Percentiles rank a stretch among this genome's conserved stretches.
These are phyloP conservation scores for Blastocystis sp. DNA, from an alignment of 352 stramenopile genomes.

Conservation along the genomic window DNA sequence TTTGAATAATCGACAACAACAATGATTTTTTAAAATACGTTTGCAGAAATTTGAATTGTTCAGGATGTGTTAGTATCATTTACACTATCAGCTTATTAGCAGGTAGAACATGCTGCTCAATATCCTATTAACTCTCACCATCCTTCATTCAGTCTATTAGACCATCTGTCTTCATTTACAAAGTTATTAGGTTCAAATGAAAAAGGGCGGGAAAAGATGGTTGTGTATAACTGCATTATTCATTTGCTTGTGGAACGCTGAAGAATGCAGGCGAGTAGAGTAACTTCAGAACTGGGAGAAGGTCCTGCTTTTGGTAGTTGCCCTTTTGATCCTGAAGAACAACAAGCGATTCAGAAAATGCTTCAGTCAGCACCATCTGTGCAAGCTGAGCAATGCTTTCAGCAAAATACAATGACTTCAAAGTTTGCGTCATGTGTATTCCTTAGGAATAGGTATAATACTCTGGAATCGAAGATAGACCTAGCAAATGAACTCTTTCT, in stretches of 20 bases:
- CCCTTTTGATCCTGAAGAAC: slow-evolving; percentile 10
- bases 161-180: no score
- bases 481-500: slow-evolving; percentile 39
- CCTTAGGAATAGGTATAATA: neutral
- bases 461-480: neutral
- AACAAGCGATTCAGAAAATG: neutral
- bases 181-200: neutral
- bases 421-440: neutral
- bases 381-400: neutral
- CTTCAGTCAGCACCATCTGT: neutral
- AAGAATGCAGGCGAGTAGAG: neutral
- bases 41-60: neutral
- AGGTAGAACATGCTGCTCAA: neutral
- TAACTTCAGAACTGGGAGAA: neutral
- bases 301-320: neutral
- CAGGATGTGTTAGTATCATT: neutral
- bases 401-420: neutral
- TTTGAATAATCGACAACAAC: neutral
- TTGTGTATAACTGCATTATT: neutral
- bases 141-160: neutral
- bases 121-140: neutral
- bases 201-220: neutral
- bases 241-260: neutral
- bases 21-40: neutral
- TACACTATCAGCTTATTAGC: neutral